phyloP scores from a whole-genome alignment of 208 protist species.

The Trichomonas gallinae region DNA sequence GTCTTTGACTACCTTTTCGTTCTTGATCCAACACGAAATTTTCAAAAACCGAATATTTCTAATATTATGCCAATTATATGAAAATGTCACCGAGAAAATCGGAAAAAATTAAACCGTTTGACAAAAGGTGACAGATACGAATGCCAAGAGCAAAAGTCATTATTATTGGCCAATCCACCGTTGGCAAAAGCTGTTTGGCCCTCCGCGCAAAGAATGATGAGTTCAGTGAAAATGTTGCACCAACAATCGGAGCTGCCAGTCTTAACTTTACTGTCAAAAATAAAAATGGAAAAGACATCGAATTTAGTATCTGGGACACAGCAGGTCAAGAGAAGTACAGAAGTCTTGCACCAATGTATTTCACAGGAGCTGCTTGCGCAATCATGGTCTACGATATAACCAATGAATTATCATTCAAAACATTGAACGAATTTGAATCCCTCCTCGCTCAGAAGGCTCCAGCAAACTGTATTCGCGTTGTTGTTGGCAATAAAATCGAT shows the following conservation, averaged over 20 bases:
- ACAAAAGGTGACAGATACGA: neutral
- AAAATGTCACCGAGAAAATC: too few species aligned
- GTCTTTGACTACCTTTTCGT: too few species aligned
- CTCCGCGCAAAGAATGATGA: neutral
- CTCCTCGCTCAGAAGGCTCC: neutral
- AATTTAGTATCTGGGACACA: slow-evolving; percentile 4
- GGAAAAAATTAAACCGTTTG: too few species aligned
- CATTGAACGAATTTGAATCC: neutral
- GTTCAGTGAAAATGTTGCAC: neutral
- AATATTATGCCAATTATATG: too few species aligned
- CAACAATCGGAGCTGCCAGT: neutral
- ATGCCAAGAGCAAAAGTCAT: neutral
- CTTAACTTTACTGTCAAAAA: neutral
- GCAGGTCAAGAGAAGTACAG: neutral
- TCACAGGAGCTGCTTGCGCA: neutral
- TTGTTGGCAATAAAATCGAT: neutral
- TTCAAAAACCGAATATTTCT: too few species aligned
- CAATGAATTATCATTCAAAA: neutral
- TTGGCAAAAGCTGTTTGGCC: neutral
- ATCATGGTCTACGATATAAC: neutral
- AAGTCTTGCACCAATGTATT: slow-evolving; percentile 9
- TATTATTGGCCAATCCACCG: neutral
- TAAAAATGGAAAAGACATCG: neutral
- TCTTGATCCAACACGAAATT: too few species aligned
- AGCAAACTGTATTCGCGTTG: neutral